Evolutionary conservation across 2,329 filamentous ascomycete genomes (phyloP).

Genomic region (Curvularia sp.): DNA sequence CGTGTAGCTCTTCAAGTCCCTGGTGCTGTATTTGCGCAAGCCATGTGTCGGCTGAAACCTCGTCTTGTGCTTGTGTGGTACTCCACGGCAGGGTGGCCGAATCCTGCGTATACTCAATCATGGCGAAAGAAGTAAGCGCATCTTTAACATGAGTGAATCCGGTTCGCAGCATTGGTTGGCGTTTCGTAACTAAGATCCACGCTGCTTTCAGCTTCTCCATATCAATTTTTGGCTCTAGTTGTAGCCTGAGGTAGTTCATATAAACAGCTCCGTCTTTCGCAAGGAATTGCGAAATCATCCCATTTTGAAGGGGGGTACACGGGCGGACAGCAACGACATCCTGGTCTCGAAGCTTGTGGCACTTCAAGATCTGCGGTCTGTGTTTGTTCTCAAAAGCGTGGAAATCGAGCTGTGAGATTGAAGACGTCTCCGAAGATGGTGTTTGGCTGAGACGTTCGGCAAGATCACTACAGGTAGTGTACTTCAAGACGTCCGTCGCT

Average conservation of each 20-base stretch:
- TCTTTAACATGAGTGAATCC: constrained; percentile 73
- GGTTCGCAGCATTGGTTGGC: constrained; percentile 76
- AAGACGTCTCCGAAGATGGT: neutral
- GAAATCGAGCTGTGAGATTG: constrained; percentile 54
- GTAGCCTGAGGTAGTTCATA: constrained; percentile 73
- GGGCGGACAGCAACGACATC: constrained; percentile 69
- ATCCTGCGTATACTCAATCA: constrained; percentile 67
- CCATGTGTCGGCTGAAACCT: constrained; percentile 29
- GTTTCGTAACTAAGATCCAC: constrained; percentile 63
- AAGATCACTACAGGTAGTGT: constrained; percentile 46
- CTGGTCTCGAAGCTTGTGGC: constrained; percentile 39
- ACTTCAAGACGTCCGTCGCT: constrained; percentile 76
- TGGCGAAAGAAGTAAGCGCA: constrained; percentile 69
- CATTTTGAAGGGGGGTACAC: constrained; percentile 79
- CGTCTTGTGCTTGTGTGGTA: neutral
- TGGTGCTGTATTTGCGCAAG: constrained; percentile 25
- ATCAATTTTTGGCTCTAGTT: constrained; percentile 54
- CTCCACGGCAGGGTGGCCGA: constrained; percentile 48
- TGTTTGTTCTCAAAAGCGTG: constrained; percentile 58
- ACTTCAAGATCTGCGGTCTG: constrained; percentile 41
- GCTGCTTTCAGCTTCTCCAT: constrained; percentile 58
- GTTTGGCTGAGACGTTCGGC: constrained; percentile 30
- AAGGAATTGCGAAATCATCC: constrained; percentile 78
- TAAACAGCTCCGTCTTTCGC: constrained; percentile 73
- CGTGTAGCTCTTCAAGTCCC: constrained; percentile 57